These are phyloP conservation scores for Fusarium sp. DNA, from an alignment of 2,329 filamentous ascomycete species.

Conservation along the genomic window DNA sequence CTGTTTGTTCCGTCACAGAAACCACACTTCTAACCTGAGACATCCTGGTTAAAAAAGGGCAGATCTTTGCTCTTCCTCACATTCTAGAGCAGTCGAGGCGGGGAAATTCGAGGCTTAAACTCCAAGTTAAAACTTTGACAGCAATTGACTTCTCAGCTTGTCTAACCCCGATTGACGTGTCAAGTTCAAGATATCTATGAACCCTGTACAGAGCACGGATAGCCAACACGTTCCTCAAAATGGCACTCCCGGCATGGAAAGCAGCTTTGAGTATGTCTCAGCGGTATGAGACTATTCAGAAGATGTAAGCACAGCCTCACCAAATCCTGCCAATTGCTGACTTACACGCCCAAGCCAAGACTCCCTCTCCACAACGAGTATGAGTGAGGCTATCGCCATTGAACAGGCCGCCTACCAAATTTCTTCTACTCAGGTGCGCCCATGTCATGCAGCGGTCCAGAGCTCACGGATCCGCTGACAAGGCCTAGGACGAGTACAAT, in stretches of 20 bases:
- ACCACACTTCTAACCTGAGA: slow-evolving; percentile 21
- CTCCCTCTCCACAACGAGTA: slow-evolving; percentile 49
- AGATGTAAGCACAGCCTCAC: slow-evolving; percentile 50
- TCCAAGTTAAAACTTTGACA: neutral
- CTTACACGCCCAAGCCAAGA: slow-evolving; percentile 48
- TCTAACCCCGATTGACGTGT: neutral
- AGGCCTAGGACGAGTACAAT: slow-evolving; percentile 70
- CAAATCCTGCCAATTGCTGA: neutral
- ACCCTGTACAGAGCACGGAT: neutral
- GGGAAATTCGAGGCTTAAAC: slow-evolving; percentile 19
- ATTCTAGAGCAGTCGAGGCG: neutral
- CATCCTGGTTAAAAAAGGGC: slow-evolving; percentile 19
- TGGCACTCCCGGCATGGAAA: slow-evolving; percentile 60
- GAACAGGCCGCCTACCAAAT: slow-evolving; percentile 75
- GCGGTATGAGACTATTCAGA: slow-evolving; percentile 73
- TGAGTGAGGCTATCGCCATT: slow-evolving; percentile 68
- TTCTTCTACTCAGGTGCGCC: slow-evolving; percentile 69
- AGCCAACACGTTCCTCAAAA: slow-evolving; percentile 26
- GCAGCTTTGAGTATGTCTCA: slow-evolving; percentile 67
- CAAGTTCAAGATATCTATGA: neutral
- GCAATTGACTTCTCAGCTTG: slow-evolving; percentile 16
- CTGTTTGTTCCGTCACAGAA: slow-evolving; percentile 9
- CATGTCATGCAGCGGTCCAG: slow-evolving; percentile 32
- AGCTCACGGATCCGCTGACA: slow-evolving; percentile 44
- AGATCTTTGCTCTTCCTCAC: slow-evolving; percentile 23